Conservation (phyloP, 106 monocot genomes). For the Dendrobium officinale region DNA sequence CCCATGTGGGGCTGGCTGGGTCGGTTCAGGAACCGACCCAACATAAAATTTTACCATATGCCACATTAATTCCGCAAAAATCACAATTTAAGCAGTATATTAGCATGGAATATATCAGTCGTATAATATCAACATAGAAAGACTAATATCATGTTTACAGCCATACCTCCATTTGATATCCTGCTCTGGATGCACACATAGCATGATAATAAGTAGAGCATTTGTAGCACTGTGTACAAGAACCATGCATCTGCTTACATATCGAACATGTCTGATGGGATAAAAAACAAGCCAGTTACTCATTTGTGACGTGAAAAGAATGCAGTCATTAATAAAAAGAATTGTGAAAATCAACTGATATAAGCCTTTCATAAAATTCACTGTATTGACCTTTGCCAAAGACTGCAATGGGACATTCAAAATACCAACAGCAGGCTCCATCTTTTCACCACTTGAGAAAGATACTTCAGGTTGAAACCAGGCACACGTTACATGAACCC, state of each 20-base stretch:
- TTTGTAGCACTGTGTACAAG: conserved; percentile 81
- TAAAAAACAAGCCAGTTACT: conserved; percentile 12
- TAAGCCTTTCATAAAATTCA: not conserved
- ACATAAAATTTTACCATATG: not conserved
- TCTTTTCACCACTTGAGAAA: conserved; percentile 65
- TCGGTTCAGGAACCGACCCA: too few species aligned
- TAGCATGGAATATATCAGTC: not conserved
- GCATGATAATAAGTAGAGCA: conserved; percentile 90
- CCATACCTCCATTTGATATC: conserved; percentile 93
- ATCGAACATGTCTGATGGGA: conserved; percentile 58
- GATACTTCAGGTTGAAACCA: conserved; percentile 96
- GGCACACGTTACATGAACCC: conserved; percentile 98
- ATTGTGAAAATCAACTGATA: not conserved
- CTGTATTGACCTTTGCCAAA: conserved; percentile 65
- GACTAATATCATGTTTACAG: not conserved
- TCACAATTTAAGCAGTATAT: not conserved
- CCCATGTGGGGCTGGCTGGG: too few species aligned
- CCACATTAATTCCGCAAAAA: not conserved
- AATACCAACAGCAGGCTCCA: conserved; percentile 95
- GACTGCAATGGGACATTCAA: conserved; percentile 63
- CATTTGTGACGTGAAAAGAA: not conserved
- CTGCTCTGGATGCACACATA: conserved; percentile 96
- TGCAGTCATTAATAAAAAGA: not conserved
- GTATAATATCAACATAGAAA: not conserved
- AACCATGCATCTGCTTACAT: conserved; percentile 93